Conservation (phyloP, 345 rosid species). For the Lumnitzera racemosa region DNA sequence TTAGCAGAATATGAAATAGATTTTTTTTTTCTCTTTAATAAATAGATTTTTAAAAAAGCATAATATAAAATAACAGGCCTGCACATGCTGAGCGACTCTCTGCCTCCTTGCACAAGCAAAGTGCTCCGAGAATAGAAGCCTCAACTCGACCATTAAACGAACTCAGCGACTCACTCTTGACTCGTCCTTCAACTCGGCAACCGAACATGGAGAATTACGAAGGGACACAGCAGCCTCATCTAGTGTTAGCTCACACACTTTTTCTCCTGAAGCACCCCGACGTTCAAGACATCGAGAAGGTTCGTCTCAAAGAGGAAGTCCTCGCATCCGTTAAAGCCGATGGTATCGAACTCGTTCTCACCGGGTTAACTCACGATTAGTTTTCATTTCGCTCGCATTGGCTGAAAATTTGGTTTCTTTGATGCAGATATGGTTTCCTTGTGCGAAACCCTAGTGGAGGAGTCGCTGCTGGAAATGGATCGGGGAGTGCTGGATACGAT, state of each 20-base stretch:
- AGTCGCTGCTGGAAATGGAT: constrained; percentile 61
- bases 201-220: constrained; percentile 63
- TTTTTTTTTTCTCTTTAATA: no score
- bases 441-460: constrained; percentile 70
- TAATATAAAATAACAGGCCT: no score
- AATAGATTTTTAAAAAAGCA: no score
- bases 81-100: no score
- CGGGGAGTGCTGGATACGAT: constrained; percentile 61
- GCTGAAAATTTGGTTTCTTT: background rate
- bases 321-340: constrained; percentile 57
- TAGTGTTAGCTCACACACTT: constrained; percentile 70
- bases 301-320: constrained; percentile 82
- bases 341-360: constrained; percentile 29
- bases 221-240: constrained; percentile 81
- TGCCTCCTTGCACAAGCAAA: no score
- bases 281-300: constrained; percentile 87
- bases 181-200: no score
- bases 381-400: background rate
- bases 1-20: no score
- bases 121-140: no score
- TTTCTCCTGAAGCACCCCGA: constrained; percentile 77
- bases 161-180: no score
- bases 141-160: no score
- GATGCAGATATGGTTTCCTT: constrained; percentile 51
- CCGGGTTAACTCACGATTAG: background rate